phyloP scores from a whole-genome alignment of 140 eudicot genomes.

The Ambrosia hybrid region DNA sequence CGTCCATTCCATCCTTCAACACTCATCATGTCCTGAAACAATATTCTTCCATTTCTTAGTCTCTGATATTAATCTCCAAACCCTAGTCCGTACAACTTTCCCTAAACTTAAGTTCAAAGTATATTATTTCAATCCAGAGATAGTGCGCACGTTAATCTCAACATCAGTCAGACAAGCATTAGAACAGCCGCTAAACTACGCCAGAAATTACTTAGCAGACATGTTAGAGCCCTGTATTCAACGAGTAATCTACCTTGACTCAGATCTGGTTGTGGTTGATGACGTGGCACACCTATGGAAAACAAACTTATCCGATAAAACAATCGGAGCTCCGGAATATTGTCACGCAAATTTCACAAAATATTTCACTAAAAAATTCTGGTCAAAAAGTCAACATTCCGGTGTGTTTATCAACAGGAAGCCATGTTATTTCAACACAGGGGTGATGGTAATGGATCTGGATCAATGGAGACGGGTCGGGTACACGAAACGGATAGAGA shows the following conservation, averaged over 20 bases:
- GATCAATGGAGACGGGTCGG: conserved; percentile 67
- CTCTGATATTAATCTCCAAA: conserved; percentile 51
- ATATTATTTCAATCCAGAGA: conserved; percentile 63
- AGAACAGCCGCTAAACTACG: conserved; percentile 88
- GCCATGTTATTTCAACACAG: conserved; percentile 86
- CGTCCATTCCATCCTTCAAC: conserved; percentile 79
- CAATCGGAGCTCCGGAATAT: conserved; percentile 96
- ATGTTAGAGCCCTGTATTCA: conserved; percentile 59
- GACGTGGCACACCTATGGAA: conserved; percentile 75
- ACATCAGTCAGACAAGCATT: conserved; percentile 81
- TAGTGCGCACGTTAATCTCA: conserved; percentile 65
- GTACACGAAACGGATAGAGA: conserved; percentile 76
- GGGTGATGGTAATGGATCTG: conserved; percentile 94
- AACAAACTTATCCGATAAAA: conserved; percentile 46
- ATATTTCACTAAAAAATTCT: conserved; percentile 67
- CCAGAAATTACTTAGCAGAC: conserved; percentile 75
- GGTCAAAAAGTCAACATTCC: conserved; percentile 49
- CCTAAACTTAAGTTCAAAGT: conserved; percentile 74
- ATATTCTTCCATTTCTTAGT: conserved; percentile 80
- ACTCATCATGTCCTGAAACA: conserved; percentile 74
- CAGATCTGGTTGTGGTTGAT: conserved; percentile 85
- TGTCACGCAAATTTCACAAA: conserved; percentile 95
- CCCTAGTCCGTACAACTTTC: conserved; percentile 61
- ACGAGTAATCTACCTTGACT: conserved; percentile 76
- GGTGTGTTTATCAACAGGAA: conserved; percentile 46